Evolutionary conservation across 2,329 filamentous ascomycete species (phyloP), one percentile per base, ranked within the genome.

Genomic region (Coniochaeta ligniaria): DNA sequence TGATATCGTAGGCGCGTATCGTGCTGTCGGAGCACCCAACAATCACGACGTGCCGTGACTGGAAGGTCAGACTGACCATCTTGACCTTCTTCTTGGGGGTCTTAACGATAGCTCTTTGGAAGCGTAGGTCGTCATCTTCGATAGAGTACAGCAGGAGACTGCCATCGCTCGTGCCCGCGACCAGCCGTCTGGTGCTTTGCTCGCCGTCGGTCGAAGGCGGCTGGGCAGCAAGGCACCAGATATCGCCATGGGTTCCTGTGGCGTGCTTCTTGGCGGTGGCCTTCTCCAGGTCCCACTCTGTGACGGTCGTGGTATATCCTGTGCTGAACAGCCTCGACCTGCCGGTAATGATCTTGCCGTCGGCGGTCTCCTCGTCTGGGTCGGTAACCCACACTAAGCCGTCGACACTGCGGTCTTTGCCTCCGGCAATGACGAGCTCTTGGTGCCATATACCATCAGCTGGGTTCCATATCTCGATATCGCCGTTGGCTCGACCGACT

Each of bases 391-490:
- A 99, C 45, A 88, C 89, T 28, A 99, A 81, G 8, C 91, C 92
- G 75, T 99, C 95, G 63, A 97, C 89, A 69, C 90, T 96, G 65
- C 92, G 84, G 68, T 92, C 90, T 68, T 90, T 88, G 57, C 92
- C 92, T 64, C 94, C 93, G 38, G 85, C 84, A 58, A 98, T 88
- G 63, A 93, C 86, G 43, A 86, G 87, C 78, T 99, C 95, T 73
- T 98, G 95, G 65, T 92, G 84, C 95, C 95, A 99, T 63, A 82
- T 79, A 17, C 91, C 91, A 65, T 84, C 85, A 59, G 87, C 78
- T 3, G 94, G 92, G 73, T 96, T 96, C 95, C 95, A 99, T 65
- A 99, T 92, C 76, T 99, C 95, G 67, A 99, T 95, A 71, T 96
- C 91, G 67, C 95, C 95, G 73, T 98, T 97, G 61, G 91, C 90